Evolutionary conservation across 2,329 filamentous ascomycete species (phyloP).

Genomic region (Bipolaris sorokiniana): DNA sequence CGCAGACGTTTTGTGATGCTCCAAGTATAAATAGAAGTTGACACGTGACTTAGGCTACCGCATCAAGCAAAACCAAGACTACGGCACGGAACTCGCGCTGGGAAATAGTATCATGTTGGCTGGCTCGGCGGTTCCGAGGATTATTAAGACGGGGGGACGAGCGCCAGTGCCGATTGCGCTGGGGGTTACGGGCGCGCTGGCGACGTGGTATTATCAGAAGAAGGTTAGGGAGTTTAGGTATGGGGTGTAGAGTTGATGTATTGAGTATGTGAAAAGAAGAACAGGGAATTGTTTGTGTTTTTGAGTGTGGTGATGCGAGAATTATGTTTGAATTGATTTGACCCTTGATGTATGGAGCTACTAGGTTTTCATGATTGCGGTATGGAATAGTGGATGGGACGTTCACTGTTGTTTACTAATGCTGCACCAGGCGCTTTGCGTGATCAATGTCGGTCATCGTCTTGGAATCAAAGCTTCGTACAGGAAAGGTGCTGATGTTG

Average conservation of each 20-base stretch:
- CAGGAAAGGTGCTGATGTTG: not conserved
- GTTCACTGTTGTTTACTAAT: too few relatives aligned
- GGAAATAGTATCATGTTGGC: conserved; percentile 34
- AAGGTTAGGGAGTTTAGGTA: conserved; percentile 41
- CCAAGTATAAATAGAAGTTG: not conserved
- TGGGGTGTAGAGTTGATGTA: conserved; percentile 21
- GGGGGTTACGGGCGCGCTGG: conserved; percentile 32
- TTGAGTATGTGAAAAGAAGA: too few relatives aligned
- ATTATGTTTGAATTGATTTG: too few relatives aligned
- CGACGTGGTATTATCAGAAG: conserved; percentile 39
- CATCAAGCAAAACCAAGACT: conserved; percentile 39
- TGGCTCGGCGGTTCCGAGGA: conserved; percentile 34
- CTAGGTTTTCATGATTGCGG: too few relatives aligned
- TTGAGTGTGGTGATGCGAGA: too few relatives aligned
- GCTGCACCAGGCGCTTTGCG: too few relatives aligned
- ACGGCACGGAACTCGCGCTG: conserved; percentile 37
- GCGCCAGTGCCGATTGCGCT: conserved; percentile 36
- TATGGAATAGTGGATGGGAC: too few relatives aligned
- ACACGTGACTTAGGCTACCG: conserved; percentile 22
- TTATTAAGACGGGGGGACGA: conserved; percentile 37
- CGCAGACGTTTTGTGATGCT: not conserved
- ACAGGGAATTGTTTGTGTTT: too few relatives aligned
- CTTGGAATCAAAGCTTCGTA: too few relatives aligned
- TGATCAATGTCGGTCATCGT: too few relatives aligned
- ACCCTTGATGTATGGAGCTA: too few relatives aligned